phyloP scores from a whole-genome alignment of 225 moss, liverwort and hornwort genomes.

The Lunularia cruciata region DNA sequence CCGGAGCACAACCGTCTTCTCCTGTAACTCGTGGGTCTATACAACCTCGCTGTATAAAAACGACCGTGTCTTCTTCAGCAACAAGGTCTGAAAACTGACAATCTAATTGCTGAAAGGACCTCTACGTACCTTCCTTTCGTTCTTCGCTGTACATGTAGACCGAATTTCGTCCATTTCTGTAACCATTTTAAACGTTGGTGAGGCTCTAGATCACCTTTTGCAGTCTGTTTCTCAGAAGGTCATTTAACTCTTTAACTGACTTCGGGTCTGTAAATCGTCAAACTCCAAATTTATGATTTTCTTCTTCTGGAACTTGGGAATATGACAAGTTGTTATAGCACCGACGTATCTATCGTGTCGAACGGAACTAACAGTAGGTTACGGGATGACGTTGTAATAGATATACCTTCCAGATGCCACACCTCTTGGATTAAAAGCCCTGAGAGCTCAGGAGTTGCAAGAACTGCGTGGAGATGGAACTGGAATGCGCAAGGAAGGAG shows the following conservation, averaged over 20 bases:
- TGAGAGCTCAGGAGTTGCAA: constrained; percentile 45
- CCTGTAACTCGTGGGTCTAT: constrained; percentile 64
- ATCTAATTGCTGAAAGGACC: no score
- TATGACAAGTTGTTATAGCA: no score
- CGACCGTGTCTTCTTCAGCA: constrained; percentile 59
- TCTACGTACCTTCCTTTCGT: no score
- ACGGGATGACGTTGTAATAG: no score
- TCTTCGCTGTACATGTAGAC: no score
- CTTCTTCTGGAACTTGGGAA: no score
- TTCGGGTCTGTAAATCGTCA: not conserved
- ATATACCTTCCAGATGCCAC: constrained; percentile 55
- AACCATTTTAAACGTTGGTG: no score
- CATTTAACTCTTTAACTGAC: no score
- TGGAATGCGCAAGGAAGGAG: constrained; percentile 35
- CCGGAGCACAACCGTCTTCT: constrained; percentile 28
- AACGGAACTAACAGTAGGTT: no score
- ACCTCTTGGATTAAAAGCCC: constrained; percentile 37
- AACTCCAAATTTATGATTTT: not conserved
- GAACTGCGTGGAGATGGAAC: constrained; percentile 48
- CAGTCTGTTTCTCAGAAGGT: no score
- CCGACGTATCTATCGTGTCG: not conserved
- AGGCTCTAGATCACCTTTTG: no score
- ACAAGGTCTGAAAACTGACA: constrained; percentile 45
- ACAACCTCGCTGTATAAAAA: constrained; percentile 40
- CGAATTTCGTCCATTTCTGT: no score